These are phyloP conservation scores for Pichia sp. DNA, from an alignment of 1,139 yeast species.

Conservation along the genomic window DNA sequence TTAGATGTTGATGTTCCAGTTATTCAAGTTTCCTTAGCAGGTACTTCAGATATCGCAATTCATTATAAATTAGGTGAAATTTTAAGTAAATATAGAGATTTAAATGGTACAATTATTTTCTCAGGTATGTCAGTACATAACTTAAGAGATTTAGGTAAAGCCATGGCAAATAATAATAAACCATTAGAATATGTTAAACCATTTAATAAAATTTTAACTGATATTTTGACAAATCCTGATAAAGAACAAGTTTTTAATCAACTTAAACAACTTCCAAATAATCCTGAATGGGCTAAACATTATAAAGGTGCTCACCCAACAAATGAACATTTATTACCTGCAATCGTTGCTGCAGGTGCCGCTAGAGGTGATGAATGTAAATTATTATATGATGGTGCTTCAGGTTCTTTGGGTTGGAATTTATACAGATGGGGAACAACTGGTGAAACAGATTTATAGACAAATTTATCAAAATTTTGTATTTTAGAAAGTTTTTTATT, in stretches of 20 bases:
- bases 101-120: slow-evolving; percentile 48
- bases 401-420: slow-evolving; percentile 61
- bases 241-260: slow-evolving; percentile 24
- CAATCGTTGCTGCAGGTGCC: slow-evolving; percentile 63
- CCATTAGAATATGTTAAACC: slow-evolving; percentile 43
- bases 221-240: slow-evolving; percentile 29
- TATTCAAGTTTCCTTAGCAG: slow-evolving; percentile 59
- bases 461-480: not conserved
- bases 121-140: slow-evolving; percentile 83
- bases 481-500: not conserved
- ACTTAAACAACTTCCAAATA: slow-evolving; percentile 32
- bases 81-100: slow-evolving; percentile 44
- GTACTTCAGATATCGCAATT: slow-evolving; percentile 38
- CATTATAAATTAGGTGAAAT: slow-evolving; percentile 54
- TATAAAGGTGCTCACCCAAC: slow-evolving; percentile 63
- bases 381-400: slow-evolving; percentile 42
- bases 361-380: slow-evolving; percentile 35
- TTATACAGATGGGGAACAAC: slow-evolving; percentile 40
- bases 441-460: slow-evolving; percentile 1
- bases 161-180: slow-evolving; percentile 21
- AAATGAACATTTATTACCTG: slow-evolving; percentile 65
- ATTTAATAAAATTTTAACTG: slow-evolving; percentile 43
- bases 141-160: slow-evolving; percentile 44
- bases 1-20: slow-evolving; percentile 48
- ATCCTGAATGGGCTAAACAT: slow-evolving; percentile 31